Conservation (phyloP, 805 yeast genomes). For the Wickerhamiella bombiphila region DNA sequence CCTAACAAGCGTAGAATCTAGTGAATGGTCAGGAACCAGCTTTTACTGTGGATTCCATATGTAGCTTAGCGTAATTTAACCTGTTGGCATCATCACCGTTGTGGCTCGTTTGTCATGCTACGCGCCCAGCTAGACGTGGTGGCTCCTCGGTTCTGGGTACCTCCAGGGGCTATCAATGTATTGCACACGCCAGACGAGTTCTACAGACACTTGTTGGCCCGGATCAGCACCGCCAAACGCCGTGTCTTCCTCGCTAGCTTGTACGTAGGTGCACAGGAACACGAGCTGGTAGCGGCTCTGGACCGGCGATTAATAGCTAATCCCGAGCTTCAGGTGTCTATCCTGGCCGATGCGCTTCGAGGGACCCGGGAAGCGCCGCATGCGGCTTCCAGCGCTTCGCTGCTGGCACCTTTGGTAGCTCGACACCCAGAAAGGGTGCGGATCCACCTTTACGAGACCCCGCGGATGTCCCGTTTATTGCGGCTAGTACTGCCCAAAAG, state of each 20-base stretch:
- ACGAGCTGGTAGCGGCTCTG: constrained; percentile 54
- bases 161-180: constrained; percentile 11
- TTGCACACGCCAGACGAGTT: constrained; percentile 45
- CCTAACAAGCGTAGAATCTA: constrained; percentile 50
- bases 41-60: too few species aligned
- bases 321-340: constrained; percentile 48
- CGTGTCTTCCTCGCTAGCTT: constrained; percentile 73
- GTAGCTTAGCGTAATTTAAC: too few species aligned
- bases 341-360: constrained; percentile 74
- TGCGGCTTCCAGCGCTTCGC: constrained; percentile 51
- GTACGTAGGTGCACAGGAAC: constrained; percentile 72
- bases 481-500: constrained; percentile 60
- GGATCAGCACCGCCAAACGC: constrained; percentile 45
- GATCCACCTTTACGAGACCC: constrained; percentile 78
- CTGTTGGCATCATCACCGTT: too few species aligned
- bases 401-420: constrained; percentile 50
- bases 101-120: not conserved
- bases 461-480: constrained; percentile 57
- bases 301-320: constrained; percentile 44
- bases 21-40: too few species aligned
- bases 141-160: constrained; percentile 17
- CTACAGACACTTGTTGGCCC: constrained; percentile 43
- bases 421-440: constrained; percentile 53
- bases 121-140: constrained; percentile 9
- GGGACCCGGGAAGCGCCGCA: constrained; percentile 89